Evolutionary conservation across 2,329 filamentous ascomycete genomes (phyloP), one percentile per base, ranked within the genome.

Genomic region (Anthostomella pinea): DNA sequence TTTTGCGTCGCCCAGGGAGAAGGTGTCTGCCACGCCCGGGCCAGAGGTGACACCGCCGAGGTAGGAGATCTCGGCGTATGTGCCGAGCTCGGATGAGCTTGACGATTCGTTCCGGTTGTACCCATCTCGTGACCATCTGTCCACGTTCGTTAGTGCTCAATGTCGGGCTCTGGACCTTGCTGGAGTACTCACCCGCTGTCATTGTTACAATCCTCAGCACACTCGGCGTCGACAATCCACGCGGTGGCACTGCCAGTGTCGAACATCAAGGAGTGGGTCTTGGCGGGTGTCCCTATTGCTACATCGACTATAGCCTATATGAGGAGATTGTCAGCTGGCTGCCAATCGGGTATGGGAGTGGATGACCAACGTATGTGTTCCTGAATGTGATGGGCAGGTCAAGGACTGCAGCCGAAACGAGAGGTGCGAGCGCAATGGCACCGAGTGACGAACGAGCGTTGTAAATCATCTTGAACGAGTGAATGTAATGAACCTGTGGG

Each of bases 201-300:
- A 22, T 62, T 57, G 3, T 29, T 3, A 29, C 62, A 65, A 1
- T 38, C 43, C 3, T 46, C 38, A 5, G 52, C 49, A 42, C 54
- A 63, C 9, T 39, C 17, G 2, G 15, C 30, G 19, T 59, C 56
- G 22, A 59, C 38, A 5, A 62, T 50, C 61, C 63, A 65, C 1
- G 60, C 35, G 0, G 62, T 57, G 2, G 61, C 36, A 34, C 58
- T 63, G 15, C 63, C 62, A 0, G 60, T 65, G 41, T 65, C 61
- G 38, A 63, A 64, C 8, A 51, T 38, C 5, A 66, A 49, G 1
- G 46, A 42, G 37, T 56, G 53, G 0, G 36, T 43, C 30, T 54
- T 45, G 8, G 45, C 23, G 0, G 62, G 63, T 3, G 55, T 59
- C 24, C 62, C 62, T 8, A 58, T 29, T 20, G 45, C 30, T 25